Conservation (phyloP, 2,329 filamentous ascomycete genomes). For the Ceratocystis cubensis region DNA sequence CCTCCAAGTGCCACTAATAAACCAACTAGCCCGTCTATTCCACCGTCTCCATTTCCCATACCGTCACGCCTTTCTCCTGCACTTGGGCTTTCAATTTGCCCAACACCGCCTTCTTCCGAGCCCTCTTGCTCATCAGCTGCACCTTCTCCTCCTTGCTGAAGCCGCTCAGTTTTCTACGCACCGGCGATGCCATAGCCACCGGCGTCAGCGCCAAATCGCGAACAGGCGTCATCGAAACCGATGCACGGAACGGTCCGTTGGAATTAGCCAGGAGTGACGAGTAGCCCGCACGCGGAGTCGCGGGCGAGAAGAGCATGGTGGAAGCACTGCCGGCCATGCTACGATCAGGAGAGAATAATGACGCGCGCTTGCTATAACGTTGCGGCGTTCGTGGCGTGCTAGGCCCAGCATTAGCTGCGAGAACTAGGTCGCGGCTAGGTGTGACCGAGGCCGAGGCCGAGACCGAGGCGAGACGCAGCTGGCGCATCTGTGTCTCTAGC, state of each 20-base stretch:
- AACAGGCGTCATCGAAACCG: slow-evolving; percentile 4
- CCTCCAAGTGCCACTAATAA: background rate
- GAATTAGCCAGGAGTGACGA: slow-evolving; percentile 26
- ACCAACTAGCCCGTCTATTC: slow-evolving; percentile 28
- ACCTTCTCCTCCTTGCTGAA: slow-evolving; percentile 48
- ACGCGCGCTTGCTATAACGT: slow-evolving; percentile 26
- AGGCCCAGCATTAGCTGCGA: slow-evolving; percentile 28
- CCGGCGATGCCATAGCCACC: slow-evolving; percentile 35
- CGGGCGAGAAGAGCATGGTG: slow-evolving; percentile 25
- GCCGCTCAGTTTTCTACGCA: slow-evolving; percentile 49
- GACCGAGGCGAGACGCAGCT: slow-evolving; percentile 42
- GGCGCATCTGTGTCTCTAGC: slow-evolving; percentile 74
- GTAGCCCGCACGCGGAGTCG: slow-evolving; percentile 30
- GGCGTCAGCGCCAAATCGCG: slow-evolving; percentile 23
- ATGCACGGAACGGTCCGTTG: background rate
- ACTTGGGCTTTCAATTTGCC: slow-evolving; percentile 39
- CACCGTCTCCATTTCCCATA: slow-evolving; percentile 39
- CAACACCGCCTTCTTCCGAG: slow-evolving; percentile 41
- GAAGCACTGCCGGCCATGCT: slow-evolving; percentile 23
- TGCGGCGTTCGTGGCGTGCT: slow-evolving; percentile 33
- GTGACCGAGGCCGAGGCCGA: slow-evolving; percentile 25
- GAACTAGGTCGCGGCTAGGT: slow-evolving; percentile 12
- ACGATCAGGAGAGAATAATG: slow-evolving; percentile 34
- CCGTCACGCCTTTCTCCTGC: slow-evolving; percentile 38
- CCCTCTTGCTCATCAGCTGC: slow-evolving; percentile 41